A percentile compares a stretch with the other conserved stretches of the same genome.
These are phyloP conservation scores for Chrysochromulina tobinii DNA, from an alignment of 78 protist genomes.

Conservation along the genomic window DNA sequence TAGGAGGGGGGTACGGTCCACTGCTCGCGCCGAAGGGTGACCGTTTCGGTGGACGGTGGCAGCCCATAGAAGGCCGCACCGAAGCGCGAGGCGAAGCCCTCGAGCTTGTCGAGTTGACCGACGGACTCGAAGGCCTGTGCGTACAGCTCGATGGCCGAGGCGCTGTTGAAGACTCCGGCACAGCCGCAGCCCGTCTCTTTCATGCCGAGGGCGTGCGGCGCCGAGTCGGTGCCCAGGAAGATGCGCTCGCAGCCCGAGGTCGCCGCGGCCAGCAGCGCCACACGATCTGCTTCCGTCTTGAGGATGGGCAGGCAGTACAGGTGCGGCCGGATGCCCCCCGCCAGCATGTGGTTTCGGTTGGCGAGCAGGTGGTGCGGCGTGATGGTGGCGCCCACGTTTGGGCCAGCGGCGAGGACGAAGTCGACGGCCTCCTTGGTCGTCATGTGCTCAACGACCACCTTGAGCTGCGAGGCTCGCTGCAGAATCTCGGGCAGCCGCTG, in stretches of 20 bases:
- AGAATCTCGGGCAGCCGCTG: not conserved
- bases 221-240: slow-evolving; percentile 41
- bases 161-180: slow-evolving; percentile 38
- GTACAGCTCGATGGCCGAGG: slow-evolving; percentile 30
- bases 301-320: slow-evolving; percentile 40
- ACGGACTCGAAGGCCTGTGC: slow-evolving; percentile 45
- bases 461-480: not conserved
- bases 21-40: not conserved
- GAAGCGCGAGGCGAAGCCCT: not conserved
- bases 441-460: slow-evolving; percentile 46
- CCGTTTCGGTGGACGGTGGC: not conserved
- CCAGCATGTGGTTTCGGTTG: slow-evolving; percentile 43
- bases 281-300: slow-evolving; percentile 27
- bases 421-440: slow-evolving; percentile 32
- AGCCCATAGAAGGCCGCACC: slow-evolving; percentile 37
- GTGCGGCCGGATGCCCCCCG: slow-evolving; percentile 38
- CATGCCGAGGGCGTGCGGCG: slow-evolving; percentile 9
- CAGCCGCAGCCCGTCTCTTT: slow-evolving; percentile 37
- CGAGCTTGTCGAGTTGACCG: slow-evolving; percentile 17
- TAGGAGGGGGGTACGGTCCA: not conserved
- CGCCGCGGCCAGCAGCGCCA: slow-evolving; percentile 23
- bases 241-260: not conserved
- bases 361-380: slow-evolving; percentile 48
- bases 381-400: slow-evolving; percentile 34
- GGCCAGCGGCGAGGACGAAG: not conserved